Evolutionary conservation across 257 asterid genomes (phyloP), one percentile per base, ranked within the genome.

Genomic region (Solanum raphanifolium): DNA sequence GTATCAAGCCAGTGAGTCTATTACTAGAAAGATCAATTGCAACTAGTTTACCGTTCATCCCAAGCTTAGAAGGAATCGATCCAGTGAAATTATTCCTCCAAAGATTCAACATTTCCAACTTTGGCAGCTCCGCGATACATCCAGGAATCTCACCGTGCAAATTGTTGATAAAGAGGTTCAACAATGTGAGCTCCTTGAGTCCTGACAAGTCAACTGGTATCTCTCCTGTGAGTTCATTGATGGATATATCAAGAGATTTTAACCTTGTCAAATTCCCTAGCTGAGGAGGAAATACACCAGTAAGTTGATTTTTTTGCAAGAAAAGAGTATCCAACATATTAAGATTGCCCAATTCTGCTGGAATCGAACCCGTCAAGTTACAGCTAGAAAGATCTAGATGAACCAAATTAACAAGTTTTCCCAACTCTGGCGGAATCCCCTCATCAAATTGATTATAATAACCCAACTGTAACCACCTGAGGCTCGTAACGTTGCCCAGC

Each of bases 31-130:
- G 88, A 83, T 91, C 93, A 79, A 90, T 58, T 39, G 86, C 90
- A 71, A 87, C 34, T 20, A 91, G 83, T 62, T 88, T 88, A 46
- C 93, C 92, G 36, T 87, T 91, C 36, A 65, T 79, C 84, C 93
- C 93, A 0, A 91, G 92, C 87, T 66, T 88, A 2, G 88, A 48
- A 76, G 93, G 93, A 10, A 91, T 89, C 1, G 87, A 88, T 29
- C 93, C 93, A 12, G 93, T 90, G 91, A 91, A 91, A 41, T 90
- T 90, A 73, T 91, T 91, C 69, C 87, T 60, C 93, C 93, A 91
- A 38, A 91, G 93, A 21, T 90, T 90, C 89, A 91, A 29, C 36
- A 87, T 88, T 84, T 90, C 85, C 86, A 91, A 39, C 32, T 90
- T 83, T 74, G 93, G 90, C 27, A 91, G 34, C 88, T 91, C 88